These are phyloP conservation scores for Coccinonectria pachysandricola DNA, from an alignment of 2,329 filamentous ascomycete genomes.

Conservation along the genomic window DNA sequence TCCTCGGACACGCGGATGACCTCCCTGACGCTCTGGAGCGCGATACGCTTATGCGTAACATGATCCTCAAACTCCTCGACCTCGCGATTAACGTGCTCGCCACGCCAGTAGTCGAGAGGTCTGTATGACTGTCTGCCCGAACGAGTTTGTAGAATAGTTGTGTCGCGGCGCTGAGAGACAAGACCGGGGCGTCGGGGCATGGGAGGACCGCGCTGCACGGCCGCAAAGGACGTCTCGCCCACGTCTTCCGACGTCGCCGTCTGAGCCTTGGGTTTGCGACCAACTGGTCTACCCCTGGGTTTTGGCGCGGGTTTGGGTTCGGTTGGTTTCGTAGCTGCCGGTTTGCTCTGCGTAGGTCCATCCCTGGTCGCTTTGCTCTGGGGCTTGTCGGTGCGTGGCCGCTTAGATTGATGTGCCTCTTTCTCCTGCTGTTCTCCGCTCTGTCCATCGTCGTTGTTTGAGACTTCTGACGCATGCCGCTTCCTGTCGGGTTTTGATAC, in stretches of 20 bases:
- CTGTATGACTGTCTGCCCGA: conserved; percentile 70
- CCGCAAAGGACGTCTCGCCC: conserved; percentile 35
- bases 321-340: conserved; percentile 5
- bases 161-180: conserved; percentile 40
- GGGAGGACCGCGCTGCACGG: conserved; percentile 44
- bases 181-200: conserved; percentile 45
- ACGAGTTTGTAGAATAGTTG: conserved; percentile 51
- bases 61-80: conserved; percentile 44
- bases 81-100: conserved; percentile 66
- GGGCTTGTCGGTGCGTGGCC: conserved; percentile 14
- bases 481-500: conserved; percentile 9
- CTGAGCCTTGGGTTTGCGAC: conserved; percentile 15
- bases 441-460: conserved; percentile 4
- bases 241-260: conserved; percentile 22
- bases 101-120: conserved; percentile 78
- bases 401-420: conserved; percentile 16
- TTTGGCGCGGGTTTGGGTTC: conserved; percentile 13
- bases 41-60: conserved; percentile 35
- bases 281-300: conserved; percentile 10
- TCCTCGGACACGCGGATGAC: conserved; percentile 62
- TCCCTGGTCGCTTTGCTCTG: conserved; percentile 3
- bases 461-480: conserved; percentile 6
- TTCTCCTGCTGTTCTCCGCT: conserved; percentile 13
- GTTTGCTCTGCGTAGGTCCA: conserved; percentile 14
- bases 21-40: conserved; percentile 63